Base-by-base conservation (phyloP, 495 filamentous ascomycete genomes). In the Hyphodiscus hymeniophilus region DNA sequence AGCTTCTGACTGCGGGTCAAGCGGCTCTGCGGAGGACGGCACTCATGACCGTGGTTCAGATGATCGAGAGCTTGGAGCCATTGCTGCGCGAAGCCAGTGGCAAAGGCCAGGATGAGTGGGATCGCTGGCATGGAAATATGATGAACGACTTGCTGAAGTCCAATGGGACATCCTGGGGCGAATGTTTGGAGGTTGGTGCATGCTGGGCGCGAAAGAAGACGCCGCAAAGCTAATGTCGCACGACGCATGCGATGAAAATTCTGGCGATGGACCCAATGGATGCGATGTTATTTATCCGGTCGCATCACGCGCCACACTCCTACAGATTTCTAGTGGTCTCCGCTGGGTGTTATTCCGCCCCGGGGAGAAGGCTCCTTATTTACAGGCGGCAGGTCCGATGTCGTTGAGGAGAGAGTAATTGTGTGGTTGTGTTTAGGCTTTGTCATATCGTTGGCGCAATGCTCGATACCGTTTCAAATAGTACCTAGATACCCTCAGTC, bases 391-490 rank as follows among this genome's bases (percentile, higher is more conserved):
- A 18, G 20, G 22, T 13, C 26, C 26, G 26, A 28, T 28, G 26
- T 28, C 26, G 41, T 28, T 44, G 41, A 3, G 24, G 8, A 17
- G 11, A 8, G 16, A 42, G 10, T 6, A 32, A 16, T 17, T 26
- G 17, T n/a, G 13, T n/a, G n/a, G 10, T 13, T 13, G 13, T 8
- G 28, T 39, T 51, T 21, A 52, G 15, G 46, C 16, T 32, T 57
- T 55, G 42, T 81, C 77, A 70, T 97, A 97, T 60, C 88, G 76
- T 68, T 90, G 79, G 58, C 81, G 81, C 55, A 98, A 72, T 38
- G 87, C 79, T 54, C 92, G 81, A 71, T 98, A 98, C 64, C 84
- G 79, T 70, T 94, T 97, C 51, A 98, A 69, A 70, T 91, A 92
- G 67, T 96, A 95, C 61, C 91, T 97, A 63, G 28, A 39, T 51